Conservation (phyloP, 78 protist species). For the Chrysochromulina tobinii region DNA sequence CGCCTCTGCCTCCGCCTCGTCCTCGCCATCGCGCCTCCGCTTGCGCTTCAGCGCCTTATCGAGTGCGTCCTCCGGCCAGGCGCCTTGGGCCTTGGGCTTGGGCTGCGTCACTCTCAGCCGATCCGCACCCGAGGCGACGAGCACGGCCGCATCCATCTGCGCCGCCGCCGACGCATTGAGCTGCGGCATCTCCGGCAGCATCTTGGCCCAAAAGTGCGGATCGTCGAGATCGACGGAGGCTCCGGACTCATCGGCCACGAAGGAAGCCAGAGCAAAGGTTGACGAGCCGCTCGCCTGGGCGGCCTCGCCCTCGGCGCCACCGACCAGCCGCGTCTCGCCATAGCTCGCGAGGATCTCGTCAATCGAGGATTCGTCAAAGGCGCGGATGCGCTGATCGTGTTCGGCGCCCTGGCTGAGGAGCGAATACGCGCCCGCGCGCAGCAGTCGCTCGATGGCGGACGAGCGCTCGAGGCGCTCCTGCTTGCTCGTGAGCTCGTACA, state of each 20-base stretch:
- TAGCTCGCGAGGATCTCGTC: not conserved
- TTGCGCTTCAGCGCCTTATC: no score
- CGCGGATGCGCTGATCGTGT: not conserved
- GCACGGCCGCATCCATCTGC: no score
- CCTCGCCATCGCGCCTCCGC: no score
- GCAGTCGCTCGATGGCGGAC: not conserved
- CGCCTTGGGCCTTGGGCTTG: no score
- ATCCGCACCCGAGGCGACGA: no score
- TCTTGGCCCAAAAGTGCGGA: slow-evolving; percentile 13
- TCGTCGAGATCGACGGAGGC: not conserved
- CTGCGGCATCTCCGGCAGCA: slow-evolving; percentile 1
- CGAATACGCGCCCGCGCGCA: slow-evolving; percentile 39
- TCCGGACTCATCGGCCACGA: slow-evolving; percentile 2
- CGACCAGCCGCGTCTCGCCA: not conserved
- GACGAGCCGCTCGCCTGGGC: not conserved
- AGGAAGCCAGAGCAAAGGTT: slow-evolving; percentile 47
- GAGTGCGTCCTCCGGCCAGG: no score
- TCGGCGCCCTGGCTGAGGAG: slow-evolving; percentile 2
- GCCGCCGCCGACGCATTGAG: not conserved
- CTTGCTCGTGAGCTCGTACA: not conserved
- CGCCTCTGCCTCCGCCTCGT: no score
- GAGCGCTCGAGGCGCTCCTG: not conserved
- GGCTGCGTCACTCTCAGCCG: no score
- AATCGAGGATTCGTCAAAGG: not conserved
- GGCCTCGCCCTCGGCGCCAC: not conserved